A percentile compares a stretch with the other conserved stretches of the same genome.
Evolutionary conservation across 2,329 filamentous ascomycete species (phyloP).

Genomic region (Diaporthe vexans): DNA sequence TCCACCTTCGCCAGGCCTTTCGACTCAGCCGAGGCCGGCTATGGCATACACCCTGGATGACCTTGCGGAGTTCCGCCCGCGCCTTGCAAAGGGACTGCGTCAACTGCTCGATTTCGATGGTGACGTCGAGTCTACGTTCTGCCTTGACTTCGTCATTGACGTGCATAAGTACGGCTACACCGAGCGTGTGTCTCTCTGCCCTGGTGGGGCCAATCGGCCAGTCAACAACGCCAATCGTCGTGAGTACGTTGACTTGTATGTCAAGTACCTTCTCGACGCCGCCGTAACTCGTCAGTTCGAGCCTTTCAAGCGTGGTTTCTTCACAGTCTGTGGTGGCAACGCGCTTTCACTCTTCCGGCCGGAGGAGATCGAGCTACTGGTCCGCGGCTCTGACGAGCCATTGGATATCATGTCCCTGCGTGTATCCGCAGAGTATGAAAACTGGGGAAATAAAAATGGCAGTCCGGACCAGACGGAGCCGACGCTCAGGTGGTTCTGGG

Average conservation of each 20-base stretch:
- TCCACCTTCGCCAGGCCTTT: slow-evolving; percentile 65
- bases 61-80: slow-evolving; percentile 84
- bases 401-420: slow-evolving; percentile 83
- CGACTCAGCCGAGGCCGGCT: slow-evolving; percentile 68
- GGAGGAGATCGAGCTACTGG: slow-evolving; percentile 90
- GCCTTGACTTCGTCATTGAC: slow-evolving; percentile 84
- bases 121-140: slow-evolving; percentile 84
- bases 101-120: slow-evolving; percentile 87
- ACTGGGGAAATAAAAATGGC: slow-evolving; percentile 71
- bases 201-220: slow-evolving; percentile 78
- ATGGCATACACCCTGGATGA: slow-evolving; percentile 86
- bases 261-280: slow-evolving; percentile 83
- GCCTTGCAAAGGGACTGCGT: slow-evolving; percentile 80
- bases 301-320: slow-evolving; percentile 94
- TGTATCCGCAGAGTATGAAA: slow-evolving; percentile 85
- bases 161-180: slow-evolving; percentile 81
- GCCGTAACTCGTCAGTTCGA: slow-evolving; percentile 88
- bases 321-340: slow-evolving; percentile 90
- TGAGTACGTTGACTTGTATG: slow-evolving; percentile 89
- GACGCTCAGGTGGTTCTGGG: slow-evolving; percentile 90
- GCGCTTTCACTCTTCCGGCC: slow-evolving; percentile 88
- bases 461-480: slow-evolving; percentile 72
- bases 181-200: slow-evolving; percentile 77
- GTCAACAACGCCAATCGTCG: slow-evolving; percentile 88
- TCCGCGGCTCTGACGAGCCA: slow-evolving; percentile 86